Conservation (phyloP, 1,284 basidiomycete genomes). For the Pseudozyma hubeiensis region DNA sequence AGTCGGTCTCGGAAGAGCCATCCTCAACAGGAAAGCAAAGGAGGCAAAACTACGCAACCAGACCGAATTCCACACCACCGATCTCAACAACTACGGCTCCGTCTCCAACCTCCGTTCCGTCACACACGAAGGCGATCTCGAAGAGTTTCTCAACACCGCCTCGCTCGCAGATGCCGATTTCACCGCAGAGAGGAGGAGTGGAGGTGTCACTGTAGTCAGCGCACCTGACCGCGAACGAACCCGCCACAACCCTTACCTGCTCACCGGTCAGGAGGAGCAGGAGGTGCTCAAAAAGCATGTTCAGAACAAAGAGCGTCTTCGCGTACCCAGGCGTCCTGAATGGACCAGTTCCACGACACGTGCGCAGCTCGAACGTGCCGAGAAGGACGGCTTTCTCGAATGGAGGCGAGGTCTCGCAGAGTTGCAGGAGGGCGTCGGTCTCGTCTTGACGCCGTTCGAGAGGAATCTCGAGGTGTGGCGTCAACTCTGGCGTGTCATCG, state of each 20-base stretch:
- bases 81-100: slow-evolving; percentile 70
- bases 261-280: slow-evolving; percentile 85
- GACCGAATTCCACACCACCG: slow-evolving; percentile 67
- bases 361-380: slow-evolving; percentile 63
- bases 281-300: slow-evolving; percentile 69
- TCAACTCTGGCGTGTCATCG: slow-evolving; percentile 68
- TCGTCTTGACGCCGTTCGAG: slow-evolving; percentile 69
- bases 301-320: slow-evolving; percentile 61
- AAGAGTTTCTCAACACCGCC: slow-evolving; percentile 95
- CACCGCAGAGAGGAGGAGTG: slow-evolving; percentile 91
- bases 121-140: slow-evolving; percentile 94
- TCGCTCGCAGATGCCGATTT: slow-evolving; percentile 95
- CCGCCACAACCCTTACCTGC: slow-evolving; percentile 83
- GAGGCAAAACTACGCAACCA: slow-evolving; percentile 54
- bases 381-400: slow-evolving; percentile 67
- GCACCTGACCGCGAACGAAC: slow-evolving; percentile 70
- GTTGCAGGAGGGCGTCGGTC: slow-evolving; percentile 64
- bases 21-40: slow-evolving; percentile 64
- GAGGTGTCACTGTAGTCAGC: slow-evolving; percentile 82
- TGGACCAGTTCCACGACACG: slow-evolving; percentile 64
- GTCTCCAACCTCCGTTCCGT: slow-evolving; percentile 80
- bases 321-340: slow-evolving; percentile 63
- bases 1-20: slow-evolving; percentile 65
- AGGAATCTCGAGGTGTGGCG: slow-evolving; percentile 68
- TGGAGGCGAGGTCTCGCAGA: slow-evolving; percentile 67